Evolutionary conservation across 371 early-diverging fungal genomes (phyloP).

Genomic region (Rhizopus stolonifer): DNA sequence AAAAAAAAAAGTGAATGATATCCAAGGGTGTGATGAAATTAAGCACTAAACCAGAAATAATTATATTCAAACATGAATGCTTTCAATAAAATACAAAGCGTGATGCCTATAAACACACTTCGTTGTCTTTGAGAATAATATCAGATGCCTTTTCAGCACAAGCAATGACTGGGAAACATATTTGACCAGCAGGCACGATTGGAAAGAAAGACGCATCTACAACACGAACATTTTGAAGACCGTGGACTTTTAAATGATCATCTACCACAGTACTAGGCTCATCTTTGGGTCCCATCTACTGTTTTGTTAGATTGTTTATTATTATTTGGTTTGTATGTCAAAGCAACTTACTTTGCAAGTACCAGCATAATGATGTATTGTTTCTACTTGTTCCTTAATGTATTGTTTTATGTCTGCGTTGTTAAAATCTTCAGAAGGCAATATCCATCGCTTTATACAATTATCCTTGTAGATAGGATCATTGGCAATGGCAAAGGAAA

Average conservation of each 20-base stretch:
- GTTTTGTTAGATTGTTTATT: not conserved
- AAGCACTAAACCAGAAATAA: too few relatives aligned
- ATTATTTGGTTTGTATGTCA: not conserved
- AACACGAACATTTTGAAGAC: slow-evolving; percentile 39
- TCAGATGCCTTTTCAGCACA: slow-evolving; percentile 29
- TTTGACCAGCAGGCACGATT: slow-evolving; percentile 29
- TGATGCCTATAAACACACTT: not conserved
- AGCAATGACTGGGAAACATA: slow-evolving; percentile 30
- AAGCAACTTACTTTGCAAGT: slow-evolving; percentile 39
- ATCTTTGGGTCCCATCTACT: slow-evolving; percentile 16
- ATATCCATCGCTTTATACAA: slow-evolving; percentile 20
- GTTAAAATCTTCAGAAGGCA: slow-evolving; percentile 4
- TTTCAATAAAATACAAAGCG: not conserved
- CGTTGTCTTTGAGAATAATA: slow-evolving; percentile 14
- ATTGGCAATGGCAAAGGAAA: slow-evolving; percentile 16
- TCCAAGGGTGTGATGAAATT: not conserved
- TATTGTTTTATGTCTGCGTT: slow-evolving; percentile 8
- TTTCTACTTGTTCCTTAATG: slow-evolving; percentile 26
- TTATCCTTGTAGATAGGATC: slow-evolving; percentile 5
- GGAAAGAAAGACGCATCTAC: slow-evolving; percentile 55
- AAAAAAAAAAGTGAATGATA: not conserved
- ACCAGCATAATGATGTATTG: slow-evolving; percentile 38
- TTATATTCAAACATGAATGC: too few relatives aligned
- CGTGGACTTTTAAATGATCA: slow-evolving; percentile 38
- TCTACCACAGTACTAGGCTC: slow-evolving; percentile 36